Evolutionary conservation across 352 stramenopile species (phyloP), one percentile per base, ranked within the genome.

Genomic region (Phytophthora foliorum): DNA sequence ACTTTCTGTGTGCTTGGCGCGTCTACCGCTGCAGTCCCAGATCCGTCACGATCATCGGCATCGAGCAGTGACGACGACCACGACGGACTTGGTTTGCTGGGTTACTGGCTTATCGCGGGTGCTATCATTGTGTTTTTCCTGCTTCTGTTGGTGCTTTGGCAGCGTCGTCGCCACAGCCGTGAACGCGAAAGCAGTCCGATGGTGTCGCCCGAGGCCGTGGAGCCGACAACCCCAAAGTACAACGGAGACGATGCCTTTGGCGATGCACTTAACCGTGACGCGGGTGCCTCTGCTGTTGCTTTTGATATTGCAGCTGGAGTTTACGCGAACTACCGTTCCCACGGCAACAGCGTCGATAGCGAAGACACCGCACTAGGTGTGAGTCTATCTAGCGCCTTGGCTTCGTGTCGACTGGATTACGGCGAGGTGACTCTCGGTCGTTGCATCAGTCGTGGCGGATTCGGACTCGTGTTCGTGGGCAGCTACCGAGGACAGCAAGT

Each of bases 401-500:
- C 74, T 50, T 65, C 68, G 1, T 71, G 70, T 24, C 68, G 78
- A 39, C 72, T 86, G 21, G 61, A 82, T 29, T 75, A 69, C 41
- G 34, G n/a, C 1, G 67, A 86, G 21, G 59, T 86, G 16, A 55
- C 57, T 4, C 67, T 84, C 11, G 75, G 73, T 31, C 77, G 70
- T n/a, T 73, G 61, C 41, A 74, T 85, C 21, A 79, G 66, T 31
- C 71, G 76, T 24, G 77, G 77, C 7, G 77, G 74, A 10, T 85
- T 80, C 13, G 77, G 77, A n/a, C 69, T 82, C 11, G 74, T 85
- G 16, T 82, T 77, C 25, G 67, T 81, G n/a, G 77, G 77, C 21
- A 72, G 64, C 32, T 75, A 81, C 55, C 53, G 72, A 3, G 71
- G 71, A 8, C 69, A 60, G 2, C 73, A 81, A 32, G 75, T 85